Evolutionary conservation across 257 asterid genomes (phyloP).

Genomic region (Gentiana dahurica): DNA sequence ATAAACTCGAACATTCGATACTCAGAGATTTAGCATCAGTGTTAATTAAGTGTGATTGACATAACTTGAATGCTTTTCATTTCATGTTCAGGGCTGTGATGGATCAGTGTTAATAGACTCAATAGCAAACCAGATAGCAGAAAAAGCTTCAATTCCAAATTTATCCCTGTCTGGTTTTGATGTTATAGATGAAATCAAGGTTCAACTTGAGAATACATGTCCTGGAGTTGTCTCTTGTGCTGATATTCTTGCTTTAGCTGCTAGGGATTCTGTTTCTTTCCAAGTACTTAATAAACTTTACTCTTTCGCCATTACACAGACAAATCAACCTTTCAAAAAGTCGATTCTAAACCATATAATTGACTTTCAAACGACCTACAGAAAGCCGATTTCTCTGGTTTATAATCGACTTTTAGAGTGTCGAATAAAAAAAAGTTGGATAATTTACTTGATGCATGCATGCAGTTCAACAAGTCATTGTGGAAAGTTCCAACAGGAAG

Average conservation of each 20-base stretch:
- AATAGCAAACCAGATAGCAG: constrained; percentile 35
- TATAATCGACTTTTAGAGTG: too few species aligned
- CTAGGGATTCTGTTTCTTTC: constrained; percentile 64
- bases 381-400: too few species aligned
- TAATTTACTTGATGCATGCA: background rate
- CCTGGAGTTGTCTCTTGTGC: constrained; percentile 76
- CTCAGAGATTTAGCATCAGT: too few species aligned
- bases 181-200: constrained; percentile 69
- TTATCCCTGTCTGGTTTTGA: constrained; percentile 71
- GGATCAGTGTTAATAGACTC: constrained; percentile 78
- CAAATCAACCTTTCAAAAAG: too few species aligned
- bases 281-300: too few species aligned
- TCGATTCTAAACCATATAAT: too few species aligned
- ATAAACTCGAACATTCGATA: too few species aligned
- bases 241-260: constrained; percentile 78
- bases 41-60: too few species aligned
- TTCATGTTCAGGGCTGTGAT: constrained; percentile 81
- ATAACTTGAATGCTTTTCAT: background rate
- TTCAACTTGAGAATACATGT: constrained; percentile 51
- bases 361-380: too few species aligned
- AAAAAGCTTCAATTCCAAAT: constrained; percentile 72
- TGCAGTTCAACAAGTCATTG: constrained; percentile 65
- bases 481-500: constrained; percentile 75
- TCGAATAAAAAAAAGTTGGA: too few species aligned
- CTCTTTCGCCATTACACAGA: too few species aligned